Base-by-base conservation (phyloP, 2,329 filamentous ascomycete species). In the Sporothrix mexicana region DNA sequence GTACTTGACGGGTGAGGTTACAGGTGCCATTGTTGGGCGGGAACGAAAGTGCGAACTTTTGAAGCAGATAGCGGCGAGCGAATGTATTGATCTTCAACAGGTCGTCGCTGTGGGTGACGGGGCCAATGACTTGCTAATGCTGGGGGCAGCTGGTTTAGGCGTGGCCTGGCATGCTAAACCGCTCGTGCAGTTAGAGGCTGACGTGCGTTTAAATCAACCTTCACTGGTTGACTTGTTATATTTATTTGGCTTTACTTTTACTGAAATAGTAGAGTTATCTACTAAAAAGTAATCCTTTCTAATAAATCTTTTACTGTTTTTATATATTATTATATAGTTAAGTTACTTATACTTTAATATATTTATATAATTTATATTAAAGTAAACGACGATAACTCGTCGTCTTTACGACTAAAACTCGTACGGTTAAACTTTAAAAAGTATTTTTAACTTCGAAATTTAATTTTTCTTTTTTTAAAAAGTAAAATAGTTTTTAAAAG, bases 111-210 rank as follows among this genome's bases (percentile, higher is more conserved):
- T 95, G 0, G 93, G 93, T 4, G 93, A 96, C 80, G 93, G 93
- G 7, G 93, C 93, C 51, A 96, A 96, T 78, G 93, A 96, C 79
- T 80, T 96, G 76, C 84, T 91, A 73, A 96, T 96, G 93, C 89
- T 96, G 85, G 86, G 85, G 9, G 87, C 88, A 66, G 93, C 93
- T 0, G 92, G 92, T 0, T 81, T 95, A 51, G 93, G 93, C 23
- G 90, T 96, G 2, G 93, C 93, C 1, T 95, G 93, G 86, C 93
- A 95, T 78, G 93, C 93, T 10, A 96, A 96, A 84, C 92, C 93
- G 1, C 86, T 90, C 73, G 93, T 96, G 72, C 93, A 96, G 83
- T 88, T 91, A 84, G 89, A 92, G 80, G 93, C 93, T 1, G 89
- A 90, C 41, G 90, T 90, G 15, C 85, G 92, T 57, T 81, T 96